Conservation (phyloP, 192 early-diverging fungal genomes). For the Coemansia sp. region DNA sequence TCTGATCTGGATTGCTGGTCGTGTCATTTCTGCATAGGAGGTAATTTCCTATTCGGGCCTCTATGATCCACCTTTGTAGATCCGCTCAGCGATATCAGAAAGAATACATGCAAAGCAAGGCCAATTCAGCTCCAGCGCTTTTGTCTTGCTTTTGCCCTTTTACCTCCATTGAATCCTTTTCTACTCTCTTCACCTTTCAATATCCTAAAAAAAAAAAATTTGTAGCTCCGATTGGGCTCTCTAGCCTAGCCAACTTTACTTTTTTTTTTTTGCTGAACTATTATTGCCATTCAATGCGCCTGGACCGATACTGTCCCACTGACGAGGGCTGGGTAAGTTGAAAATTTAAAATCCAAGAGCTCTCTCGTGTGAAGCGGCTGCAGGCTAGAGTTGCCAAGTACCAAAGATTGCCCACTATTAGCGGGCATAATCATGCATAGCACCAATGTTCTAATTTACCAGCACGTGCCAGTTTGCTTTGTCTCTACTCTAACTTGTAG, state of each 20-base stretch:
- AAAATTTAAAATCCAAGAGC: neutral
- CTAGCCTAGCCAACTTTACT: neutral
- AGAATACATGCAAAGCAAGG: neutral
- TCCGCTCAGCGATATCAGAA: neutral
- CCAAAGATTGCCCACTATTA: neutral
- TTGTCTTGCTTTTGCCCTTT: neutral
- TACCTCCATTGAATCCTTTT: neutral
- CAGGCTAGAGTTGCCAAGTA: neutral
- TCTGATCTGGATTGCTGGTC: neutral
- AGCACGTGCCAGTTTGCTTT: neutral
- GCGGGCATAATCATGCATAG: neutral
- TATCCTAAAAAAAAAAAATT: neutral
- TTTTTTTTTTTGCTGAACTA: neutral
- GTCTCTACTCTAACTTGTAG: slow-evolving; percentile 5
- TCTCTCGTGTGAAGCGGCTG: neutral
- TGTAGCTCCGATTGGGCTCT: no score
- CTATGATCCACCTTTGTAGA: neutral
- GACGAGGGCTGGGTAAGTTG: slow-evolving; percentile 27
- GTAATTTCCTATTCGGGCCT: neutral
- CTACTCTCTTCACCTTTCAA: neutral
- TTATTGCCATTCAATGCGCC: neutral
- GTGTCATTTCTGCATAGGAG: neutral
- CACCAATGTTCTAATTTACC: slow-evolving; percentile 1
- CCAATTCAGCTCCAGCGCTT: neutral
- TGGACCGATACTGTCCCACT: slow-evolving; percentile 6